These are phyloP conservation scores for Allantophomopsis cytisporea DNA, from an alignment of 2,329 filamentous ascomycete species.

Conservation along the genomic window DNA sequence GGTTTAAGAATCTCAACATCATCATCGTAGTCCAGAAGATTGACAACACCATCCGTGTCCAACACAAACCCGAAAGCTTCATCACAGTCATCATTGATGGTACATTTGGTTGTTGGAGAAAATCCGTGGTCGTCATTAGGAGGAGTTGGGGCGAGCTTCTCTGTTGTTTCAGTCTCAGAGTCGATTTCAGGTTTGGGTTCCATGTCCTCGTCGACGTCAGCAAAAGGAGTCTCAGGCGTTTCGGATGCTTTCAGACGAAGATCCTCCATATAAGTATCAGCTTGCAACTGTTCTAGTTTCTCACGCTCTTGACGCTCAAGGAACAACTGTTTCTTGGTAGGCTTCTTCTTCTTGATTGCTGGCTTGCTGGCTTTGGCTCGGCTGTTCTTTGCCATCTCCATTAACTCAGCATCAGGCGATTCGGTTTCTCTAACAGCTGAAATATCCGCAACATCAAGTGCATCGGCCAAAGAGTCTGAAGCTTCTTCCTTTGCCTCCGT, in stretches of 20 bases:
- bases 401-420: constrained; percentile 25
- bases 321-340: constrained; percentile 64
- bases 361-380: background rate
- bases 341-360: constrained; percentile 40
- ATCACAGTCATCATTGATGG: too few relatives aligned
- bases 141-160: constrained; percentile 47
- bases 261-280: constrained; percentile 26
- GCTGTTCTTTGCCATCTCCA: constrained; percentile 24
- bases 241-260: constrained; percentile 20
- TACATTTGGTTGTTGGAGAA: too few relatives aligned
- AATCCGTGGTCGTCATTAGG: constrained; percentile 39
- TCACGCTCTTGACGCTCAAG: constrained; percentile 52
- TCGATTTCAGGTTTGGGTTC: constrained; percentile 22
- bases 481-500: constrained; percentile 41
- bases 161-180: constrained; percentile 30
- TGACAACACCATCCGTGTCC: constrained; percentile 60
- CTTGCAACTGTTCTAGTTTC: constrained; percentile 20
- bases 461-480: constrained; percentile 48
- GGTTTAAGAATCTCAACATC: constrained; percentile 38
- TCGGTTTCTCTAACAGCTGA: constrained; percentile 34
- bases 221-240: constrained; percentile 15
- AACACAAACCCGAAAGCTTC: constrained; percentile 32
- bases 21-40: constrained; percentile 54
- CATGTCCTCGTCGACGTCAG: constrained; percentile 13
- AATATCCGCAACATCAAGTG: constrained; percentile 33